phyloP scores from a whole-genome alignment of 2,329 filamentous ascomycete genomes.

The Clonostachys chloroleuca region DNA sequence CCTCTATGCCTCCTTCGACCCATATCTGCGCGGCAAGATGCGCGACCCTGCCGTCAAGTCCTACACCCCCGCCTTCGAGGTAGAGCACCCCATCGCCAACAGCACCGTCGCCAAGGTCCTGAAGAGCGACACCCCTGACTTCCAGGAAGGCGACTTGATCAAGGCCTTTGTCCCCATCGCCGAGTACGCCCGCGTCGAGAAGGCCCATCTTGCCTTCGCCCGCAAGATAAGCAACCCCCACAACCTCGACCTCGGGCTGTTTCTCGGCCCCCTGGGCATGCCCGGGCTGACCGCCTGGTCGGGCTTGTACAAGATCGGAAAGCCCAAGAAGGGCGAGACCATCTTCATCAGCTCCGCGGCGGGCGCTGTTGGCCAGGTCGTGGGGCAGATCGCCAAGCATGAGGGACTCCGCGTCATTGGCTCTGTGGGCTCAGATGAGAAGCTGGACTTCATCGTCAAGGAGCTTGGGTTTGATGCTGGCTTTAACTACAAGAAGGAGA shows the following conservation, averaged over 20 bases:
- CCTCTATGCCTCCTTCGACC: constrained; percentile 74
- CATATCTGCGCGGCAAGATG: constrained; percentile 81
- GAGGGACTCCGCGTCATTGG: constrained; percentile 78
- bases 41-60: constrained; percentile 59
- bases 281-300: constrained; percentile 75
- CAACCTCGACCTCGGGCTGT: constrained; percentile 61
- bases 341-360: constrained; percentile 76
- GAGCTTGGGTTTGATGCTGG: constrained; percentile 64
- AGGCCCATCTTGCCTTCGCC: constrained; percentile 33
- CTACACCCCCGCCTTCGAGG: constrained; percentile 44
- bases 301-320: constrained; percentile 65
- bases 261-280: constrained; percentile 59
- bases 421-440: constrained; percentile 64
- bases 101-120: constrained; percentile 62
- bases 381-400: constrained; percentile 79
- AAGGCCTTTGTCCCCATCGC: constrained; percentile 55
- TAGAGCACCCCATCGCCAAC: constrained; percentile 62
- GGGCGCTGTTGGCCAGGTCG: constrained; percentile 72
- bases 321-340: constrained; percentile 64
- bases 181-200: constrained; percentile 62
- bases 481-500: constrained; percentile 63
- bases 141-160: constrained; percentile 64
- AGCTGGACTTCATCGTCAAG: constrained; percentile 59
- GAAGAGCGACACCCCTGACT: constrained; percentile 60
- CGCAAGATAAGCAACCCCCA: constrained; percentile 64